Evolutionary conservation across 768 basidiomycete genomes (phyloP).

Genomic region (Serendipita sp.): DNA sequence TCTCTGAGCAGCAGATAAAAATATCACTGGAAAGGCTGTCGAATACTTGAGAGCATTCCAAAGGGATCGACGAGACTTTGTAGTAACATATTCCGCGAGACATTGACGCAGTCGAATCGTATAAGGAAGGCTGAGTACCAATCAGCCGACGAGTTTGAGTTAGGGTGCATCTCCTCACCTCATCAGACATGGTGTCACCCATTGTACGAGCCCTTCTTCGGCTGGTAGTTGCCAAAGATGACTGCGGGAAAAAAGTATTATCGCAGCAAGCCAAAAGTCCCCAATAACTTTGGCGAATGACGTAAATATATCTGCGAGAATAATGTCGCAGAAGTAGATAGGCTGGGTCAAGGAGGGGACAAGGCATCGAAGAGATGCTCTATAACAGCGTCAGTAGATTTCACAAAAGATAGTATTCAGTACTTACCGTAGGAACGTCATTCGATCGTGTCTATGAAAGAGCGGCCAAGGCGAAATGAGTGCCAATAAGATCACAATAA

Average conservation of each 20-base stretch:
- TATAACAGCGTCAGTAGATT: constrained; percentile 18
- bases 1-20: constrained; percentile 80
- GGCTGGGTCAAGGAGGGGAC: constrained; percentile 43
- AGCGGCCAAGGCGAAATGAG: constrained; percentile 55
- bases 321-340: constrained; percentile 78
- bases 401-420: constrained; percentile 6
- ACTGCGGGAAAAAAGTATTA: constrained; percentile 75
- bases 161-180: constrained; percentile 35
- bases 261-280: constrained; percentile 77
- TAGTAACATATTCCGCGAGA: constrained; percentile 58
- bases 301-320: constrained; percentile 90
- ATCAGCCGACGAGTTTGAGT: not conserved
- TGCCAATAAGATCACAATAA: constrained; percentile 37
- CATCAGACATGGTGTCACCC: constrained; percentile 73
- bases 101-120: constrained; percentile 89
- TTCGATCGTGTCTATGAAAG: constrained; percentile 53
- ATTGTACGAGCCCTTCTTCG: constrained; percentile 47
- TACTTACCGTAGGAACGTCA: constrained; percentile 63
- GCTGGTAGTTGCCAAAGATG: constrained; percentile 50
- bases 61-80: constrained; percentile 55
- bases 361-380: constrained; percentile 60
- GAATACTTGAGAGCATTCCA: constrained; percentile 94
- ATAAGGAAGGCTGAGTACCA: constrained; percentile 56
- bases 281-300: constrained; percentile 95
- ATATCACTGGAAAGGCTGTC: constrained; percentile 90